Evolutionary conservation across 116 monocot species (phyloP).

Genomic region (Posidonia oceanica): DNA sequence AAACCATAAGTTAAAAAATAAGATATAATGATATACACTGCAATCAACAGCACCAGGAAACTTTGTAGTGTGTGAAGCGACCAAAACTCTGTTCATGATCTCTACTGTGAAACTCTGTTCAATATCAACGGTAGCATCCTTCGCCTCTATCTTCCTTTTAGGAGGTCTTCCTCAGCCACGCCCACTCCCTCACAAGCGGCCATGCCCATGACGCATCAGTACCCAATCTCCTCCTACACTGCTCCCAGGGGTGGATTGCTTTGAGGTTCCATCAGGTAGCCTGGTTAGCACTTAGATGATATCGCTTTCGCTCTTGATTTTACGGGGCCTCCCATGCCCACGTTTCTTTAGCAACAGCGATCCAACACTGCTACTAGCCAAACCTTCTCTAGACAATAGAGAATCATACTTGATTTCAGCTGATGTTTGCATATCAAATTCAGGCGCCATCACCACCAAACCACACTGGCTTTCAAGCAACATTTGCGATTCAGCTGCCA

Average conservation of each 20-base stretch:
- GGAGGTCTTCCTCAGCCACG: background rate
- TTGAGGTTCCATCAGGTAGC: background rate
- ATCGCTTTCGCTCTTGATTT: background rate
- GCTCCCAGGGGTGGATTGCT: background rate
- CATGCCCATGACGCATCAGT: background rate
- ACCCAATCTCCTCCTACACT: background rate
- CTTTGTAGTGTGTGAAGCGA: too few species aligned
- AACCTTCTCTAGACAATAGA: background rate
- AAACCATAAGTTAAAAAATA: too few species aligned
- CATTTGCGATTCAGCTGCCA: background rate
- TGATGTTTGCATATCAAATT: too few species aligned
- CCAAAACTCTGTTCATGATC: too few species aligned
- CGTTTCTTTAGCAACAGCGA: background rate
- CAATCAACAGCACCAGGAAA: too few species aligned
- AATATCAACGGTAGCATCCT: too few species aligned
- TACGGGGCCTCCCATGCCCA: background rate
- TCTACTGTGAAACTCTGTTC: too few species aligned
- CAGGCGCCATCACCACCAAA: too few species aligned
- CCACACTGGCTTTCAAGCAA: too few species aligned
- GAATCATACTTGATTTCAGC: too few species aligned
- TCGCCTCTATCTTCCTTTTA: too few species aligned
- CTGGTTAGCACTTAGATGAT: background rate
- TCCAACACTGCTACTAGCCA: background rate
- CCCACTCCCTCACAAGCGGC: background rate
- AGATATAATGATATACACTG: too few species aligned